Percentiles rank a stretch among this genome's conserved stretches.
phyloP scores from a whole-genome alignment of 306 rosid species.

The cucumber (Cucumis sativus) region Cucumber_9930_V3 NC_026655.2:7902501-7903000 shows the following conservation, averaged over 20 bases:
- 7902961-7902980: conserved; percentile 79
- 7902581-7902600: background rate
- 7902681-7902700: background rate
- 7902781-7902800: conserved; percentile 70
- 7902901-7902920: conserved; percentile 49
- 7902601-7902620: background rate
- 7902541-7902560: too few species aligned
- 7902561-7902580: too few species aligned
- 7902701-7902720: background rate
- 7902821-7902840: conserved; percentile 60
- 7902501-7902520: too few species aligned
- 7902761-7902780: conserved; percentile 47
- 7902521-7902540: too few species aligned
- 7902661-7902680: background rate
- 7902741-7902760: conserved; percentile 65
- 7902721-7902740: background rate
- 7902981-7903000: conserved; percentile 56
- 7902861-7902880: conserved; percentile 49
- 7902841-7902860: conserved; percentile 43
- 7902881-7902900: conserved; percentile 71
- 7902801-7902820: conserved; percentile 58
- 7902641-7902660: background rate
- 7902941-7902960: conserved; percentile 75
- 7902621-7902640: background rate
- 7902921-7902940: conserved; percentile 67